Conservation (phyloP, 2,329 filamentous ascomycete genomes). For the Drechslerella dactyloides region DNA sequence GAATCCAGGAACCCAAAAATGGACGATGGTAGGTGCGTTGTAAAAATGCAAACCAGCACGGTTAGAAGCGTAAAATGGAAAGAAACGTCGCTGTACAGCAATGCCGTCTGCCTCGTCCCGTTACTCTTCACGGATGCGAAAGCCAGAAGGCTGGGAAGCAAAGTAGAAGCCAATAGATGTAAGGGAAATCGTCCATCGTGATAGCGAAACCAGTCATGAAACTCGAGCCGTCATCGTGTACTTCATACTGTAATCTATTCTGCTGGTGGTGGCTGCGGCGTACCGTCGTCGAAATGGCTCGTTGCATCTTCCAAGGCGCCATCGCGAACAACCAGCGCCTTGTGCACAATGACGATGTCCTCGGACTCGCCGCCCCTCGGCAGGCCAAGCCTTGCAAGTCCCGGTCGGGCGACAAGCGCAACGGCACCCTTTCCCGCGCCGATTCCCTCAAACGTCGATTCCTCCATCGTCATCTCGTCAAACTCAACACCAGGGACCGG, state of each 20-base stretch:
- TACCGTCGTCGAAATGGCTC: slow-evolving; percentile 25
- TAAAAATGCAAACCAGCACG: too few relatives aligned
- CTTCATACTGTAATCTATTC: neutral
- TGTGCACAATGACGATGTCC: slow-evolving; percentile 46
- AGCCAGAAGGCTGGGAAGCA: too few relatives aligned
- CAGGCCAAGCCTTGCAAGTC: slow-evolving; percentile 35
- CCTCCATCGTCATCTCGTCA: slow-evolving; percentile 44
- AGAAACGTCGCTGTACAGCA: too few relatives aligned
- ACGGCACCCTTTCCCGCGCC: slow-evolving; percentile 41
- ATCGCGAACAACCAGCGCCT: slow-evolving; percentile 40
- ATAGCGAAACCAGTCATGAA: neutral
- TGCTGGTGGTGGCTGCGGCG: slow-evolving; percentile 3
- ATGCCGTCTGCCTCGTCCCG: too few relatives aligned
- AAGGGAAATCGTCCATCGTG: slow-evolving; percentile 2
- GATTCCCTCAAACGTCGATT: slow-evolving; percentile 37
- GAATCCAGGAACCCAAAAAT: too few relatives aligned
- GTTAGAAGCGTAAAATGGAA: too few relatives aligned
- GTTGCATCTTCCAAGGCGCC: slow-evolving; percentile 36
- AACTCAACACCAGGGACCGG: slow-evolving; percentile 45
- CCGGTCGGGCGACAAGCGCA: slow-evolving; percentile 29
- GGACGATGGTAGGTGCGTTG: too few relatives aligned
- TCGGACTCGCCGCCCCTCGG: slow-evolving; percentile 38
- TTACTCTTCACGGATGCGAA: too few relatives aligned
- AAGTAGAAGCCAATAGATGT: neutral
- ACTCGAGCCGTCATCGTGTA: neutral